Evolutionary conservation across 176 grass and related monocot species (phyloP).

Genomic region (Saccharum spontaneum): DNA sequence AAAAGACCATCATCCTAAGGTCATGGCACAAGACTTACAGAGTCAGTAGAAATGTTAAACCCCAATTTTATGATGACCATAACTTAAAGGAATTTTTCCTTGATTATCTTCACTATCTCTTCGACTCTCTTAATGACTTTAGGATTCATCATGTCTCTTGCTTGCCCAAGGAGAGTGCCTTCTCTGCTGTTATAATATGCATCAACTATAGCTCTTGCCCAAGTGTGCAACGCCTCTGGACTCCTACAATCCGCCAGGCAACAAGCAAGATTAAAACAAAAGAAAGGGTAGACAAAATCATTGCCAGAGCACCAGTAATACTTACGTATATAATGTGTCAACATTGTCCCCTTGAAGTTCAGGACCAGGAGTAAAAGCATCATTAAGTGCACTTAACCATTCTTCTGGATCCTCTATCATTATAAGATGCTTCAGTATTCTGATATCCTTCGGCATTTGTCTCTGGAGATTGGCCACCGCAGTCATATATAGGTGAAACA

Average conservation of each 20-base stretch:
- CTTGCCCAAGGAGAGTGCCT: conserved; percentile 65
- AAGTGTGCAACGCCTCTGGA: conserved; percentile 65
- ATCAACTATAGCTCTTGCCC: conserved; percentile 66
- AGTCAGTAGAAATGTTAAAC: background rate
- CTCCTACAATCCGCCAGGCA: conserved; percentile 53
- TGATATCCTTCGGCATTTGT: conserved; percentile 89
- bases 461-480: conserved; percentile 74
- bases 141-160: conserved; percentile 87
- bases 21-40: background rate
- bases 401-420: conserved; percentile 72
- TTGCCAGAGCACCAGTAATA: background rate
- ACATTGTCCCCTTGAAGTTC: conserved; percentile 74
- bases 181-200: conserved; percentile 72
- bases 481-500: conserved; percentile 85
- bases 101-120: conserved; percentile 64
- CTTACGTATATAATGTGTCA: conserved; percentile 82
- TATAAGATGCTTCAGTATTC: conserved; percentile 84
- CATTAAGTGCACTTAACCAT: conserved; percentile 55
- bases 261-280: background rate
- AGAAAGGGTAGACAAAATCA: background rate
- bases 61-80: background rate
- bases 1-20: conserved; percentile 25
- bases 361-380: conserved; percentile 76
- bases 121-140: conserved; percentile 70
- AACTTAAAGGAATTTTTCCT: conserved; percentile 59